These are phyloP conservation scores for Chaetothyriales sp. DNA, from an alignment of 2,329 filamentous ascomycete genomes.

Conservation along the genomic window DNA sequence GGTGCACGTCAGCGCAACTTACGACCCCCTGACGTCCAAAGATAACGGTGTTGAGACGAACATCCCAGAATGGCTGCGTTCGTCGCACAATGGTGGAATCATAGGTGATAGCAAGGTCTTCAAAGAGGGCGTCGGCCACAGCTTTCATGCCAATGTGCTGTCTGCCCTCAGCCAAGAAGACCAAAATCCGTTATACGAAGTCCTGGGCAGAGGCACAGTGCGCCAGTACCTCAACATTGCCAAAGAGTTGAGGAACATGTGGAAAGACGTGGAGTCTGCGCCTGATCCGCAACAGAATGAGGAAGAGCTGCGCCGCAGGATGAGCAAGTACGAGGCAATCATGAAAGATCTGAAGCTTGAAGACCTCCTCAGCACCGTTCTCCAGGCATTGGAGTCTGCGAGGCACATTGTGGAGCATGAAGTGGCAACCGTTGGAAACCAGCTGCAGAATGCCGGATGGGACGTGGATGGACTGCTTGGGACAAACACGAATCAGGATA, in stretches of 20 bases:
- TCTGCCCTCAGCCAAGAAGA: constrained; percentile 40
- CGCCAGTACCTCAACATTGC: constrained; percentile 46
- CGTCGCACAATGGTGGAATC: constrained; percentile 4
- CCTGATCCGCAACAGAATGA: constrained; percentile 26
- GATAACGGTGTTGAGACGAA: not conserved
- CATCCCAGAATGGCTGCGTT: not conserved
- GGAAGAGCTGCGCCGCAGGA: constrained; percentile 31
- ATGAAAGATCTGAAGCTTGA: constrained; percentile 48
- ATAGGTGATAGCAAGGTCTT: constrained; percentile 16
- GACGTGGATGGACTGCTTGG: not conserved
- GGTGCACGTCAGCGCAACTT: constrained; percentile 37
- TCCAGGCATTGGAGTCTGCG: constrained; percentile 44
- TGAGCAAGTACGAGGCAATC: constrained; percentile 22
- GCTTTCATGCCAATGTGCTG: constrained; percentile 57
- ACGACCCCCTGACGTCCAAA: constrained; percentile 12
- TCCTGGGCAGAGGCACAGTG: constrained; percentile 42
- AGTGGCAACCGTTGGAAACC: constrained; percentile 23
- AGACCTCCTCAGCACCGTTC: constrained; percentile 42
- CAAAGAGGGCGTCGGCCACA: constrained; percentile 27
- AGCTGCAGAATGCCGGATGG: not conserved
- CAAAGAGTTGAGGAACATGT: constrained; percentile 56
- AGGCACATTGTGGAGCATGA: constrained; percentile 37
- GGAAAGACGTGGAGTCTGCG: constrained; percentile 35
- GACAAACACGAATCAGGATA: not conserved
- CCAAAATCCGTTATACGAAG: constrained; percentile 40